Conservation (phyloP, 768 basidiomycete species). For the Rhodotorula toruloides region DNA sequence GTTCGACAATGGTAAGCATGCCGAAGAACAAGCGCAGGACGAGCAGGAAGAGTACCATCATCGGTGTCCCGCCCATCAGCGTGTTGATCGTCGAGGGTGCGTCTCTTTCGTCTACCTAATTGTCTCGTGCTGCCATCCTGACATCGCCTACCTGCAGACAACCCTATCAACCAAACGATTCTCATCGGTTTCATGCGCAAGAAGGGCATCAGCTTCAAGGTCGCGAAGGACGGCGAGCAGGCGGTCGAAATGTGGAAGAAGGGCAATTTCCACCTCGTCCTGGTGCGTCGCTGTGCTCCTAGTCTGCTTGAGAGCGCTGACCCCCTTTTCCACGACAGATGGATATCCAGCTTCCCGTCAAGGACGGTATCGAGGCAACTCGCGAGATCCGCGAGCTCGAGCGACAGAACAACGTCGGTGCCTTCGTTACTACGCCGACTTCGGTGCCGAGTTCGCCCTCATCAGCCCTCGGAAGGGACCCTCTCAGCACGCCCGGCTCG, state of each 20-base stretch:
- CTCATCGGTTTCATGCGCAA: slow-evolving; percentile 93
- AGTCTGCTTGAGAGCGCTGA: background rate
- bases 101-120: slow-evolving; percentile 45
- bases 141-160: slow-evolving; percentile 57
- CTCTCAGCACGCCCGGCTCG: slow-evolving; percentile 60
- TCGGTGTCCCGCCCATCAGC: slow-evolving; percentile 79
- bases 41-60: slow-evolving; percentile 21
- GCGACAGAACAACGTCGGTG: slow-evolving; percentile 60
- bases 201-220: slow-evolving; percentile 89
- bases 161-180: slow-evolving; percentile 97
- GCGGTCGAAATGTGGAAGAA: slow-evolving; percentile 92
- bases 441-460: slow-evolving; percentile 49
- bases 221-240: slow-evolving; percentile 90
- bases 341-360: slow-evolving; percentile 99
- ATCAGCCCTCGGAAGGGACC: slow-evolving; percentile 52
- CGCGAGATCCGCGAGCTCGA: slow-evolving; percentile 88
- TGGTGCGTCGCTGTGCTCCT: slow-evolving; percentile 56
- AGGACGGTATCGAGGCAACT: slow-evolving; percentile 96
- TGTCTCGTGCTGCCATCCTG: slow-evolving; percentile 1
- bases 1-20: slow-evolving; percentile 3
- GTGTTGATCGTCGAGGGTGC: slow-evolving; percentile 95
- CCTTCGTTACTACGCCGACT: slow-evolving; percentile 64
- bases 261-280: slow-evolving; percentile 88
- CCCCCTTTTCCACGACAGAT: slow-evolving; percentile 58
- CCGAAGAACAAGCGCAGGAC: slow-evolving; percentile 20